Evolutionary conservation across 2,329 filamentous ascomycete genomes (phyloP).

Genomic region (Clarireedia homoeocarpa): DNA sequence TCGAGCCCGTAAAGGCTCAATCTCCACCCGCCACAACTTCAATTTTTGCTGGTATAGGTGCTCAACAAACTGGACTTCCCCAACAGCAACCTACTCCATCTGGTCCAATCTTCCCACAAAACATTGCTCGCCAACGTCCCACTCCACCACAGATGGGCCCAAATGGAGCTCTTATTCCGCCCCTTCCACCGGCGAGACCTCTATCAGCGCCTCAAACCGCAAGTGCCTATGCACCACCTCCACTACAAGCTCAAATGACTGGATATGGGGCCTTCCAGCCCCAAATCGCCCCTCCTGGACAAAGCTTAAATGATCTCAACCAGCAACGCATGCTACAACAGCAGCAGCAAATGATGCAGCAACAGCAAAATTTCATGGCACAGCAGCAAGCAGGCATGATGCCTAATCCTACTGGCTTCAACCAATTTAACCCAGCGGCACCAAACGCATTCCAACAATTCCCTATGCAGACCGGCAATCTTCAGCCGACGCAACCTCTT

Average conservation of each 20-base stretch:
- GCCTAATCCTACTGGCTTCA: conserved; percentile 35
- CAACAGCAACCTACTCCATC: conserved; percentile 19
- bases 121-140: conserved; percentile 59
- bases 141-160: conserved; percentile 55
- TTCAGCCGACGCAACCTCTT: conserved; percentile 26
- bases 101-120: conserved; percentile 26
- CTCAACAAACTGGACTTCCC: conserved; percentile 39
- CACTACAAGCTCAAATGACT: conserved; percentile 79
- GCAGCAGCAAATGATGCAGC: conserved; percentile 54
- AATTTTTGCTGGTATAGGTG: conserved; percentile 46
- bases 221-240: conserved; percentile 64
- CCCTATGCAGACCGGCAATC: conserved; percentile 20
- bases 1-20: conserved; percentile 44
- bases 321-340: conserved; percentile 48
- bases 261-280: conserved; percentile 46
- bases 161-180: conserved; percentile 58
- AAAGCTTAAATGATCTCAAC: conserved; percentile 64
- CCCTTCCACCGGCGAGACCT: conserved; percentile 69
- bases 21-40: conserved; percentile 46
- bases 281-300: conserved; percentile 63
- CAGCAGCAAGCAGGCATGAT: conserved; percentile 34
- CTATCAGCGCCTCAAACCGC: conserved; percentile 81
- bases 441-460: conserved; percentile 17
- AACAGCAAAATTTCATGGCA: conserved; percentile 43
- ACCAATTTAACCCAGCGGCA: conserved; percentile 23